phyloP scores from a whole-genome alignment of 1,284 basidiomycete species.

The Pseudozyma flocculosa region DNA sequence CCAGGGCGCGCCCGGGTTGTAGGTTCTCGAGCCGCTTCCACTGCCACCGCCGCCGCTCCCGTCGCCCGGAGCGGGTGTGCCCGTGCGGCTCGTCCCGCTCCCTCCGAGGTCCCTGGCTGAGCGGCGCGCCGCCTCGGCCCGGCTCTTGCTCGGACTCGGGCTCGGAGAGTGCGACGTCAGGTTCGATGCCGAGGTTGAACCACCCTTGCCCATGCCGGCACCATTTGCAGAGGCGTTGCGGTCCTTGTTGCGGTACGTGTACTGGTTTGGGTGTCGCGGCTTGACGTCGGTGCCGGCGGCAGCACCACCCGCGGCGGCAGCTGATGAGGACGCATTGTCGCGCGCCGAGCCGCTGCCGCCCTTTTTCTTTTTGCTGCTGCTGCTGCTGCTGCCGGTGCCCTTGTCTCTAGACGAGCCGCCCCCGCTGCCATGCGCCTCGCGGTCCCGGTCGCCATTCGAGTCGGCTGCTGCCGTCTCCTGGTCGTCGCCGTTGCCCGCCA shows the following conservation, averaged over 20 bases:
- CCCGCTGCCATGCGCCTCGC: no score
- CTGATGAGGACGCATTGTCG: no score
- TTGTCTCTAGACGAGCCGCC: neutral
- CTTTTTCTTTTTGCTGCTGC: conserved; percentile 36
- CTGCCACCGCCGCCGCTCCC: no score
- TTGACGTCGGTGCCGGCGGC: conserved; percentile 19
- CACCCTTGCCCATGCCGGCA: conserved; percentile 13
- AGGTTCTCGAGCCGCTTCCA: conserved; percentile 2
- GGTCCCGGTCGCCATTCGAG: no score
- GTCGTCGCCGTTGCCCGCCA: no score
- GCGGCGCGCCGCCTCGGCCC: conserved; percentile 22
- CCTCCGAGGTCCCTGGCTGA: conserved; percentile 16
- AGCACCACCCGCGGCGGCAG: conserved; percentile 2
- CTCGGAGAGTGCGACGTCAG: conserved; percentile 43
- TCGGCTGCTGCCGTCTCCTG: no score
- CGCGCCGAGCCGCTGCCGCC: conserved; percentile 12
- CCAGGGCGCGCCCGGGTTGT: conserved; percentile 77
- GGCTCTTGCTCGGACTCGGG: conserved; percentile 43
- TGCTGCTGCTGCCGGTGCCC: conserved; percentile 7
- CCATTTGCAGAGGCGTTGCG: conserved; percentile 11
- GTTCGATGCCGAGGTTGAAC: conserved; percentile 27
- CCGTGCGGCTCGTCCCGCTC: conserved; percentile 20
- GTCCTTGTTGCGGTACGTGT: conserved; percentile 64
- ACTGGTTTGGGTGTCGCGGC: conserved; percentile 63
- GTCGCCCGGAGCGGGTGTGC: conserved; percentile 33